Conservation (phyloP, 345 rosid species). For the Corymbia maculata region DNA sequence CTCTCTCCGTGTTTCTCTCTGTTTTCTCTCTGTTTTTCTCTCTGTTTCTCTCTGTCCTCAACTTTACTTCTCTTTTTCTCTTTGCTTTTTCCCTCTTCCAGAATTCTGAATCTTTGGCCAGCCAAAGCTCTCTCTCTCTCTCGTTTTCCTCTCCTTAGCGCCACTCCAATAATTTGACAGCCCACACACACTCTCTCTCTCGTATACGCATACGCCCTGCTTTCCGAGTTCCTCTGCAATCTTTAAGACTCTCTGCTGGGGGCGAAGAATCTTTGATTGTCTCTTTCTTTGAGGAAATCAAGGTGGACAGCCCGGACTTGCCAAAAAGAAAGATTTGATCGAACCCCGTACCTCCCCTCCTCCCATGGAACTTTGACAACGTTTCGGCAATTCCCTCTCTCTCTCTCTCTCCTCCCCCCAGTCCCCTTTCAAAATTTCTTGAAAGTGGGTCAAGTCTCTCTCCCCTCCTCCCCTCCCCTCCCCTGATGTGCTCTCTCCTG, state of each 20-base stretch:
- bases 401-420: neutral
- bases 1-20: neutral
- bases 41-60: neutral
- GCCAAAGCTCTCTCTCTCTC: neutral
- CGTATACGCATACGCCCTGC: neutral
- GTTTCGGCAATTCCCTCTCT: neutral
- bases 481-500: neutral
- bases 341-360: neutral
- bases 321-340: conserved; percentile 4
- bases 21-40: neutral
- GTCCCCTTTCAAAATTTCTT: neutral
- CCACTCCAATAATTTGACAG: neutral
- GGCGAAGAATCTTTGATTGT: conserved; percentile 22
- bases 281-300: conserved; percentile 39
- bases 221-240: neutral
- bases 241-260: neutral
- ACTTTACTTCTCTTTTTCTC: neutral
- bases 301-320: conserved; percentile 23
- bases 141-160: neutral
- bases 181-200: neutral
- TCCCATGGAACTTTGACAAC: neutral
- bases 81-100: conserved; percentile 12
- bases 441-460: neutral
- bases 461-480: neutral
- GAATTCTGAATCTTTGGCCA: conserved; percentile 20